These are phyloP conservation scores for Trichopus zeylanicus DNA, from an alignment of 116 monocot species.

Conservation along the genomic window DNA sequence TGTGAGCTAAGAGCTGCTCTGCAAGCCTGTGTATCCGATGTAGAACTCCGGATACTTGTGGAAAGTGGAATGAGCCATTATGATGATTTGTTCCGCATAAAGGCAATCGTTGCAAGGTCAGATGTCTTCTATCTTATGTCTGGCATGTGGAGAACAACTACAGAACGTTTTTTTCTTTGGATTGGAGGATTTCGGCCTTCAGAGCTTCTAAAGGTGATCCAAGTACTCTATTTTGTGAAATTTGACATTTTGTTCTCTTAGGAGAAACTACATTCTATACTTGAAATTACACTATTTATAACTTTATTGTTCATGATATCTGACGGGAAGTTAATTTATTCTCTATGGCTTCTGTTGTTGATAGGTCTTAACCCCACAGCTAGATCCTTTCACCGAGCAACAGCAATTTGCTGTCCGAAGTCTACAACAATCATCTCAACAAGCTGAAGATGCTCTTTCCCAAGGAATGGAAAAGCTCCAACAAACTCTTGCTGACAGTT, in stretches of 20 bases:
- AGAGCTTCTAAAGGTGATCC: slow-evolving; percentile 76
- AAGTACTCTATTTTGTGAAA: background rate
- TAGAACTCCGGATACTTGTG: slow-evolving; percentile 73
- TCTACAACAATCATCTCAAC: slow-evolving; percentile 63
- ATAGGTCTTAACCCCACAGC: slow-evolving; percentile 50
- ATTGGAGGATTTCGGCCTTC: slow-evolving; percentile 95
- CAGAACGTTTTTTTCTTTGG: slow-evolving; percentile 87
- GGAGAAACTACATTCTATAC: too few relatives aligned
- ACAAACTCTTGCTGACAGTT: slow-evolving; percentile 49
- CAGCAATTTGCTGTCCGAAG: slow-evolving; percentile 35
- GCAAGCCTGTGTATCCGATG: slow-evolving; percentile 66
- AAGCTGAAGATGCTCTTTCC: slow-evolving; percentile 83
- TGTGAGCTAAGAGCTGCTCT: slow-evolving; percentile 57
- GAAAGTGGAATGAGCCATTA: slow-evolving; percentile 69
- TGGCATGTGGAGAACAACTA: slow-evolving; percentile 78
- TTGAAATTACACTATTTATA: too few relatives aligned
- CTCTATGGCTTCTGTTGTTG: background rate
- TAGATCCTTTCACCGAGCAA: slow-evolving; percentile 77
- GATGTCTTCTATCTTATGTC: slow-evolving; percentile 96
- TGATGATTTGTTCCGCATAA: slow-evolving; percentile 64
- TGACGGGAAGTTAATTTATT: background rate
- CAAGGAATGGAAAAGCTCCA: slow-evolving; percentile 86
- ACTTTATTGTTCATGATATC: background rate
- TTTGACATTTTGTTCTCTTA: background rate
- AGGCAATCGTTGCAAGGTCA: slow-evolving; percentile 56